Evolutionary conservation across 805 yeast genomes (phyloP).

Genomic region (Candida xyloterini): DNA sequence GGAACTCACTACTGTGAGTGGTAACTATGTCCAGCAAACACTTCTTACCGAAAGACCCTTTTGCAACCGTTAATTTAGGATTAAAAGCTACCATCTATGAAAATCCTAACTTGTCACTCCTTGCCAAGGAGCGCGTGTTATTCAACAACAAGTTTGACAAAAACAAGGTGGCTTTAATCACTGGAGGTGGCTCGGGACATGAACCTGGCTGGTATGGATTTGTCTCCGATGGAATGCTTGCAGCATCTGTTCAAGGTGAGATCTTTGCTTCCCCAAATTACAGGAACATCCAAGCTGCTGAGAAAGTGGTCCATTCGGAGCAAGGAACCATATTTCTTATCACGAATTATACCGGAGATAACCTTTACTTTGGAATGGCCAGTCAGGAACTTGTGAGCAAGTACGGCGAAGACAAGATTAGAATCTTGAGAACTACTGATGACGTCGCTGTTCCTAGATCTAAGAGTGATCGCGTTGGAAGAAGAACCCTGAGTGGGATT

Average conservation of each 20-base stretch:
- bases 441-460: slow-evolving; percentile 36
- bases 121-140: slow-evolving; percentile 38
- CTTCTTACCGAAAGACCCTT: slow-evolving; percentile 37
- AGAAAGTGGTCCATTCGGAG: slow-evolving; percentile 34
- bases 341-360: slow-evolving; percentile 40
- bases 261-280: slow-evolving; percentile 42
- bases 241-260: slow-evolving; percentile 41
- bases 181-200: slow-evolving; percentile 45
- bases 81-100: slow-evolving; percentile 39
- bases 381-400: slow-evolving; percentile 35
- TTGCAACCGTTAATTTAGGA: slow-evolving; percentile 37
- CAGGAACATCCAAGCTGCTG: slow-evolving; percentile 37
- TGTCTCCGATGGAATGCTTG: slow-evolving; percentile 38
- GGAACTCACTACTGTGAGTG: not conserved
- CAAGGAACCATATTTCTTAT: slow-evolving; percentile 35
- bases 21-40: slow-evolving; percentile 40
- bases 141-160: slow-evolving; percentile 32
- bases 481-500: slow-evolving; percentile 37
- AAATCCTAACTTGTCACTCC: slow-evolving; percentile 35
- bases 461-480: slow-evolving; percentile 34
- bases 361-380: slow-evolving; percentile 40
- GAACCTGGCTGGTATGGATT: slow-evolving; percentile 43
- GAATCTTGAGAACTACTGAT: slow-evolving; percentile 32
- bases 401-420: slow-evolving; percentile 32
- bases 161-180: slow-evolving; percentile 32